phyloP scores from a whole-genome alignment of 2,329 filamentous ascomycete species.

The Hypoxylon sp. region DNA sequence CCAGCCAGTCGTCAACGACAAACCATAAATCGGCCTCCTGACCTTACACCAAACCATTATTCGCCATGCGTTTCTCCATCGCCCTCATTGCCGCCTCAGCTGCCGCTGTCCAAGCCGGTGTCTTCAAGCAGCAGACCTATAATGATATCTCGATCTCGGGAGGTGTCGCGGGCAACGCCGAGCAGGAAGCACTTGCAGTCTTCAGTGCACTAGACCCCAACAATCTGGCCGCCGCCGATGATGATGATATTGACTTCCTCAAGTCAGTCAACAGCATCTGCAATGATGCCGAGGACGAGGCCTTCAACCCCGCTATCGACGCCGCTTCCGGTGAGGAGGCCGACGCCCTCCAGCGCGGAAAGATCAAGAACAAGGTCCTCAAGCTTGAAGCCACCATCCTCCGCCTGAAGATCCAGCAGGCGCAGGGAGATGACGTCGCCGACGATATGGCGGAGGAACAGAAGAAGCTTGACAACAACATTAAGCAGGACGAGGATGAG shows the following conservation, averaged over 20 bases:
- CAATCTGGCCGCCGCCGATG: slow-evolving; percentile 61
- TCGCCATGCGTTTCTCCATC: slow-evolving; percentile 51
- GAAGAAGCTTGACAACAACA: slow-evolving; percentile 69
- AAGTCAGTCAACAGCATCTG: slow-evolving; percentile 66
- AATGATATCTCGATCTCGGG: slow-evolving; percentile 64
- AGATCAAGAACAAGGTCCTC: slow-evolving; percentile 73
- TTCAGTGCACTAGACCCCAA: slow-evolving; percentile 56
- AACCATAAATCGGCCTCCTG: slow-evolving; percentile 9
- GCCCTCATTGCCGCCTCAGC: slow-evolving; percentile 47
- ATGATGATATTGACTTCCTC: slow-evolving; percentile 64
- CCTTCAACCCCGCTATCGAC: slow-evolving; percentile 69
- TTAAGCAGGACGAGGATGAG: slow-evolving; percentile 62
- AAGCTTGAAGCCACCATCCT: slow-evolving; percentile 69
- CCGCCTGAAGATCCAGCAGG: slow-evolving; percentile 64
- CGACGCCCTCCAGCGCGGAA: slow-evolving; percentile 66
- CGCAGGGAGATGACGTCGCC: slow-evolving; percentile 64
- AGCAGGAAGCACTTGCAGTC: slow-evolving; percentile 60
- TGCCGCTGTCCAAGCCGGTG: slow-evolving; percentile 45
- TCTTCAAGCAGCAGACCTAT: slow-evolving; percentile 56
- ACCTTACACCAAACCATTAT: slow-evolving; percentile 14
- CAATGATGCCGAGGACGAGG: slow-evolving; percentile 67
- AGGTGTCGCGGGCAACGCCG: slow-evolving; percentile 62
- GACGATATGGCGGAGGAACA: slow-evolving; percentile 63
- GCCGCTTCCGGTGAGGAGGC: slow-evolving; percentile 62
- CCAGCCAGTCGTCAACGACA: slow-evolving; percentile 32